phyloP scores from a whole-genome alignment of 371 early-diverging fungal species.

The Mucor lusitanicus region DNA sequence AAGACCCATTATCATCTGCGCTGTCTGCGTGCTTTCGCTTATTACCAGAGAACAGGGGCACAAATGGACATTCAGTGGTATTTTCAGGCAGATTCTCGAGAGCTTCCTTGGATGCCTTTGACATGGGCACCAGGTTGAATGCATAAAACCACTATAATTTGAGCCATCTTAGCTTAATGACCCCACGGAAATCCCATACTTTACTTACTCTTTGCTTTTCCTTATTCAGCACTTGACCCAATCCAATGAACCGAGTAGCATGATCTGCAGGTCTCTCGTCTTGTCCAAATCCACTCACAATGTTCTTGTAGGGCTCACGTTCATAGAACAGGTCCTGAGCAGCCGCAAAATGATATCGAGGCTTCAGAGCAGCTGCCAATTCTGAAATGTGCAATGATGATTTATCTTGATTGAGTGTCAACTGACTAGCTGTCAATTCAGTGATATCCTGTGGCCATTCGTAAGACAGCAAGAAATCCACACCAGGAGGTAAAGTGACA shows the following conservation, averaged over 20 bases:
- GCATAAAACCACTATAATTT: conserved; percentile 89
- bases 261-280: conserved; percentile 54
- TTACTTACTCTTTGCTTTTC: conserved; percentile 58
- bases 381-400: conserved; percentile 41
- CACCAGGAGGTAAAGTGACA: conserved; percentile 48
- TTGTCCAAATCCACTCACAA: conserved; percentile 34
- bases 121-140: conserved; percentile 76
- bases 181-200: background rate
- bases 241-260: conserved; percentile 83
- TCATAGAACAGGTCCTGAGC: conserved; percentile 74
- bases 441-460: conserved; percentile 77
- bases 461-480: conserved; percentile 81
- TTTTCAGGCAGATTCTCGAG: conserved; percentile 45
- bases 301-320: conserved; percentile 81
- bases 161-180: background rate
- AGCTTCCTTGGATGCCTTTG: conserved; percentile 44
- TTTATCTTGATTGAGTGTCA: conserved; percentile 18
- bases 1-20: conserved; percentile 28
- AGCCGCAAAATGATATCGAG: conserved; percentile 88
- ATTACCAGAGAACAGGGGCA: conserved; percentile 24
- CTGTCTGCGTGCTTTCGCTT: conserved; percentile 34
- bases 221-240: conserved; percentile 70
- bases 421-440: conserved; percentile 23
- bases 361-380: conserved; percentile 61
- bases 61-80: conserved; percentile 70